Conservation (phyloP, 2,329 filamentous ascomycete species). For the Diaporthe sp. region DNA sequence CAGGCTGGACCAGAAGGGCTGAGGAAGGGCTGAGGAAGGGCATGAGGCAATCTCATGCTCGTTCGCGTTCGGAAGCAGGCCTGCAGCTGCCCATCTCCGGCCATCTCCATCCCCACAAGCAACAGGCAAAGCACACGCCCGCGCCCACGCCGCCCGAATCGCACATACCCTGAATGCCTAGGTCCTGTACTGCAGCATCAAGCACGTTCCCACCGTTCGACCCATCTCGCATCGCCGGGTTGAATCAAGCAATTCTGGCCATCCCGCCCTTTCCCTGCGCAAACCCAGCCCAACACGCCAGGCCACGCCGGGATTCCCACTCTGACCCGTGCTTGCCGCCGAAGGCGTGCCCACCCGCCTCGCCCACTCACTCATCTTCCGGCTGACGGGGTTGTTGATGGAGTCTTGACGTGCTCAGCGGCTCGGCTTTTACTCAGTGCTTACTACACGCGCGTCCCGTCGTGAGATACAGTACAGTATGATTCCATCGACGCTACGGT, state of each 20-base stretch:
- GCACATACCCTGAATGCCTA: neutral
- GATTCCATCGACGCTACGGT: neutral
- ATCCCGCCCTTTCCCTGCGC: constrained; percentile 19
- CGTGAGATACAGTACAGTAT: neutral
- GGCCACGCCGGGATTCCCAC: constrained; percentile 3
- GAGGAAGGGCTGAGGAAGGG: constrained; percentile 4
- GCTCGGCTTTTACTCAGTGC: neutral
- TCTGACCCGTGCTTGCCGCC: constrained; percentile 21
- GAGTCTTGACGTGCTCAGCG: constrained; percentile 6
- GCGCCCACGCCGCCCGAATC: constrained; percentile 6
- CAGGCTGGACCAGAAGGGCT: neutral
- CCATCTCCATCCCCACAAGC: constrained; percentile 22
- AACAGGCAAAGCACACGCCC: neutral
- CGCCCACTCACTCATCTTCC: constrained; percentile 5
- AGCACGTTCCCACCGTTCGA: constrained; percentile 33
- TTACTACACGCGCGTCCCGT: neutral
- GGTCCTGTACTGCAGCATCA: neutral
- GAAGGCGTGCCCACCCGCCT: neutral
- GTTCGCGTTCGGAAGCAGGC: neutral
- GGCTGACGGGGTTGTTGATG: neutral
- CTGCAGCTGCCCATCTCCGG: constrained; percentile 26
- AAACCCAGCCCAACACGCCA: neutral
- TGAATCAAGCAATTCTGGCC: constrained; percentile 28
- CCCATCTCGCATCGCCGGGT: constrained; percentile 27
- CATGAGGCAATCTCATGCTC: neutral